A percentile compares a stretch with the other conserved stretches of the same genome.
phyloP scores from a whole-genome alignment of 768 basidiomycete species.

The Tricholoma sp. region DNA sequence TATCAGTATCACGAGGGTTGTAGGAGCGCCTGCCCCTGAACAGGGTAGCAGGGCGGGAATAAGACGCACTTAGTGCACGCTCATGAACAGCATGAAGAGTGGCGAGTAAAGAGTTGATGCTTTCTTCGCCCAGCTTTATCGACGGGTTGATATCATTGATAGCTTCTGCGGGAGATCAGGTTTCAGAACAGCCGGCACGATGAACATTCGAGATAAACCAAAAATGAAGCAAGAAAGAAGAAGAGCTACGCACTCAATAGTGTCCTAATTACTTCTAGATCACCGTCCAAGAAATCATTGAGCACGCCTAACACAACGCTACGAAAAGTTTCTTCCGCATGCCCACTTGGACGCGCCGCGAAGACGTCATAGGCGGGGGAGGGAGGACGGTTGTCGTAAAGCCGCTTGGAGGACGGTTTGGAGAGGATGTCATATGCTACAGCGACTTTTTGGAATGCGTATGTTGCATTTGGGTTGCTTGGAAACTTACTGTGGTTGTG shows the following conservation, averaged over 20 bases:
- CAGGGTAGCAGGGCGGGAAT: neutral
- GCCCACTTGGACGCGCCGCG: constrained; percentile 41
- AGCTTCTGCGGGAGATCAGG: constrained; percentile 40
- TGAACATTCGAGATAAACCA: neutral
- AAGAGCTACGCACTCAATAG: constrained; percentile 55
- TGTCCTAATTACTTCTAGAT: constrained; percentile 78
- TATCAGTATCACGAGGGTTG: neutral
- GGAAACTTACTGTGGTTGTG: constrained; percentile 70
- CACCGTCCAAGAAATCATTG: constrained; percentile 81
- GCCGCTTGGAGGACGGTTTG: constrained; percentile 59
- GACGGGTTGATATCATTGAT: constrained; percentile 79
- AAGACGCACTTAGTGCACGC: constrained; percentile 61
- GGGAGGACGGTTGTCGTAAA: constrained; percentile 59
- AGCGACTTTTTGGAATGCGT: constrained; percentile 83
- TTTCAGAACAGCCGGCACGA: neutral
- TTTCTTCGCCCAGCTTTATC: constrained; percentile 71
- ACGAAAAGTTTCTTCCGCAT: constrained; percentile 77
- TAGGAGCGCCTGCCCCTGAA: neutral
- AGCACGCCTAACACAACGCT: constrained; percentile 71
- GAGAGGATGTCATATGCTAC: constrained; percentile 80
- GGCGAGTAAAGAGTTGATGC: constrained; percentile 69
- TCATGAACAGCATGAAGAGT: constrained; percentile 69
- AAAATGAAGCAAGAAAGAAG: neutral
- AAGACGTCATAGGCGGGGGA: constrained; percentile 50
- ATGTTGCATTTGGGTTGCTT: constrained; percentile 67